A percentile compares a stretch with the other conserved stretches of the same genome.
Evolutionary conservation across 345 rosid genomes (phyloP).

Genomic region (Brassica juncea): DNA sequence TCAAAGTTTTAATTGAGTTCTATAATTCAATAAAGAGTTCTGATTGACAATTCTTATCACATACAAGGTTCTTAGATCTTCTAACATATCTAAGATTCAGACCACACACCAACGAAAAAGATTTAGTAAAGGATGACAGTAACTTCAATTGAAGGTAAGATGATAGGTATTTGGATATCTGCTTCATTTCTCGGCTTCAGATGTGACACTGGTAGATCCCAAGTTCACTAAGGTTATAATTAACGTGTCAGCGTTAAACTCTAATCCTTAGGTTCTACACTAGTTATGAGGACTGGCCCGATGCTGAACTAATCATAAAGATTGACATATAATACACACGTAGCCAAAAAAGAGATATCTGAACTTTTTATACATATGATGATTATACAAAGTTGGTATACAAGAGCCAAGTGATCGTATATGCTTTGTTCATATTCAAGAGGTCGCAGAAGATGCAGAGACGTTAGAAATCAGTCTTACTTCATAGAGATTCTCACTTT

Average conservation of each 20-base stretch:
- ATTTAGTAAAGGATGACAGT: background rate
- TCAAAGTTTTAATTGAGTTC: no score
- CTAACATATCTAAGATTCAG: no score
- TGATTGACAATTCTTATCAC: no score
- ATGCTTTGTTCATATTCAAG: conserved; percentile 24
- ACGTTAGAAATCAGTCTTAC: conserved; percentile 70
- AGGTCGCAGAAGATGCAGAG: conserved; percentile 46
- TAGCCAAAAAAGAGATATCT: no score
- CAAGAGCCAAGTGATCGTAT: background rate
- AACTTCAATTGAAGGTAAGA: background rate
- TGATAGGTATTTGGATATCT: background rate
- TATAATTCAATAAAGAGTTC: no score
- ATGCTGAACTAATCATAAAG: background rate
- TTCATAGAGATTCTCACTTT: conserved; percentile 62
- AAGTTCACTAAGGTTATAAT: background rate
- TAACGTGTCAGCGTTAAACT: background rate
- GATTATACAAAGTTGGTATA: background rate
- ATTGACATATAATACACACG: no score
- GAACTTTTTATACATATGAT: background rate
- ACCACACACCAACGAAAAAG: no score
- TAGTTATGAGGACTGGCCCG: background rate
- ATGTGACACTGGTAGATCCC: background rate
- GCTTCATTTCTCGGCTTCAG: background rate
- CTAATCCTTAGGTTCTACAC: background rate
- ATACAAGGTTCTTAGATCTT: no score